Conservation (phyloP, 768 basidiomycete species). For the Rhizopogon vinicolor region DNA sequence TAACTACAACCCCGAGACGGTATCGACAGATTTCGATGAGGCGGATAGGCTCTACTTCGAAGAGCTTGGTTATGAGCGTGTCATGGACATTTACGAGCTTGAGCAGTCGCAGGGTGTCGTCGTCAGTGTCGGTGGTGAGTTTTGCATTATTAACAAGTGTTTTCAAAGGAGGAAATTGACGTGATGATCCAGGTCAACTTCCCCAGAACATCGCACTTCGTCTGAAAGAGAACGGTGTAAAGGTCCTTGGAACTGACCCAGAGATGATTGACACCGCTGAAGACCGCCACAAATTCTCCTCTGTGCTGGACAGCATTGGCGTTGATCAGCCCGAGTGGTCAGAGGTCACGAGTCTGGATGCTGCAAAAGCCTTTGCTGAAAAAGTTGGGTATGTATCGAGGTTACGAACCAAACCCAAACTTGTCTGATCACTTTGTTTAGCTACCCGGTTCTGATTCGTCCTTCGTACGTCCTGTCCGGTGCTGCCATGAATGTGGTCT, state of each 20-base stretch:
- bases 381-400: slow-evolving; percentile 54
- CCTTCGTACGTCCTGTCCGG: slow-evolving; percentile 98
- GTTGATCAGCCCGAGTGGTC: slow-evolving; percentile 98
- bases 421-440: slow-evolving; percentile 22
- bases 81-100: slow-evolving; percentile 99
- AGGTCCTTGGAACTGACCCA: slow-evolving; percentile 95
- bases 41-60: slow-evolving; percentile 99
- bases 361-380: slow-evolving; percentile 87
- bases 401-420: slow-evolving; percentile 15
- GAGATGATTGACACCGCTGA: slow-evolving; percentile 94
- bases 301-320: slow-evolving; percentile 88
- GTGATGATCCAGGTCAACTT: slow-evolving; percentile 66
- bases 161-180: neutral
- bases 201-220: slow-evolving; percentile 98
- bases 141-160: slow-evolving; percentile 1
- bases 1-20: slow-evolving; percentile 99
- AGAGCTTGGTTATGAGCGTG: slow-evolving; percentile 94
- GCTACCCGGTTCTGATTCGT: slow-evolving; percentile 96
- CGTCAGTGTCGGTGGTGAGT: slow-evolving; percentile 91
- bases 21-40: slow-evolving; percentile 99
- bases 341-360: slow-evolving; percentile 83
- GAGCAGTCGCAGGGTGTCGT: slow-evolving; percentile 91
- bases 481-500: slow-evolving; percentile 98
- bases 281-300: slow-evolving; percentile 99
- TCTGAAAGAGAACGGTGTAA: slow-evolving; percentile 85